These are phyloP conservation scores for Dorcoceras hygrometricum DNA, from an alignment of 257 asterid genomes.

Conservation along the genomic window DNA sequence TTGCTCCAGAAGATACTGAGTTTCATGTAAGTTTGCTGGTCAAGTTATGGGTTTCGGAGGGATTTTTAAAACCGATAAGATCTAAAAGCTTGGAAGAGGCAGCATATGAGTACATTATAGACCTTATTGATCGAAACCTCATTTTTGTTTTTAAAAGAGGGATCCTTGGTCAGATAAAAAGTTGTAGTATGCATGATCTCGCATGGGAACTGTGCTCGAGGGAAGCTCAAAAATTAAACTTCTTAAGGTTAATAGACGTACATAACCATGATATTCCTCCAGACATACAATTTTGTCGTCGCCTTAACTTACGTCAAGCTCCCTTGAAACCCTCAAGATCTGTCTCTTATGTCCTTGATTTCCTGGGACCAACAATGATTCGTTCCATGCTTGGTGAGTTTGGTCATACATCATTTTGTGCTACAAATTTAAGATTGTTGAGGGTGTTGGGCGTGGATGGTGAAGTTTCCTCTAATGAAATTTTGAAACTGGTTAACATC, in stretches of 20 bases:
- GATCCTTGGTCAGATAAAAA: conserved; percentile 2
- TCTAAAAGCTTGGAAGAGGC: conserved; percentile 1
- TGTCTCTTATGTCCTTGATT: not conserved
- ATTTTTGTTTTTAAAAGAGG: not conserved
- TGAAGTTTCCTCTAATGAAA: not conserved
- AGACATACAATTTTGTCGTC: not conserved
- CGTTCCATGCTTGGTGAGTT: not conserved
- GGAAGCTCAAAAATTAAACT: not conserved
- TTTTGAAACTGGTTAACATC: not conserved
- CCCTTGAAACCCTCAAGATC: no score
- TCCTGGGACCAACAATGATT: no score
- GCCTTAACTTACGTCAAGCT: not conserved
- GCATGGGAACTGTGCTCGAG: not conserved
- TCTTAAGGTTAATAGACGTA: not conserved
- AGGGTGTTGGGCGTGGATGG: not conserved
- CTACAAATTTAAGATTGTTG: not conserved
- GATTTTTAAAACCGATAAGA: not conserved
- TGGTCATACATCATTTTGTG: not conserved
- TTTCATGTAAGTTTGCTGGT: not conserved
- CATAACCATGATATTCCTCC: not conserved
- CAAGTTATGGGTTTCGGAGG: conserved; percentile 19
- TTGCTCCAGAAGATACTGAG: conserved; percentile 12
- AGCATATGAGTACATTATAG: conserved; percentile 7
- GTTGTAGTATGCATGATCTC: conserved; percentile 15
- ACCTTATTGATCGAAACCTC: not conserved